Conservation (phyloP, 306 rosid genomes). For the Astragalus membranaceus region DNA sequence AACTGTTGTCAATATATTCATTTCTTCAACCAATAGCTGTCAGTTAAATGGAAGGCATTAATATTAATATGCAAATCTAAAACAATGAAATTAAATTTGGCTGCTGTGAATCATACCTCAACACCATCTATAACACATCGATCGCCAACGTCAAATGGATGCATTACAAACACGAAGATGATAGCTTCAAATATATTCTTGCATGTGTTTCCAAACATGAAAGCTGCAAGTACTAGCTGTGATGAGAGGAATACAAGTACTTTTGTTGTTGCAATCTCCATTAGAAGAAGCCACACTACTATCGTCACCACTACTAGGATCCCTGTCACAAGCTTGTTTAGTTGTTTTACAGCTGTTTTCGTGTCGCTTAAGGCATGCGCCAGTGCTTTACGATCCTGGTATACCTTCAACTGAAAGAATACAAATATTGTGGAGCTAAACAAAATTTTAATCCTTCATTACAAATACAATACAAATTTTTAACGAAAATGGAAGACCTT, state of each 20-base stretch:
- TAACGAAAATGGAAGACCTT: slow-evolving; percentile 22
- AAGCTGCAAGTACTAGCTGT: slow-evolving; percentile 64
- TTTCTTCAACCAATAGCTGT: slow-evolving; percentile 91
- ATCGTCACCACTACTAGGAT: slow-evolving; percentile 41
- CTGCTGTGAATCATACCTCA: slow-evolving; percentile 45
- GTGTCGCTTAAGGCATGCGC: slow-evolving; percentile 84
- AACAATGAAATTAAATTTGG: background rate
- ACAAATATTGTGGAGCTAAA: slow-evolving; percentile 10
- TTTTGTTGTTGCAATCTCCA: slow-evolving; percentile 88
- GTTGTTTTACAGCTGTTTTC: slow-evolving; percentile 82
- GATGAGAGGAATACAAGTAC: slow-evolving; percentile 72
- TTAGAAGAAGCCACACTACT: slow-evolving; percentile 72
- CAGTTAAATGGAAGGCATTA: background rate
- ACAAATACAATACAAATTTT: background rate
- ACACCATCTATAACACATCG: slow-evolving; percentile 80
- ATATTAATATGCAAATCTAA: slow-evolving; percentile 9
- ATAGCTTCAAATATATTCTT: slow-evolving; percentile 80
- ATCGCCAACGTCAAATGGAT: slow-evolving; percentile 95
- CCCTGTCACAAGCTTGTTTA: slow-evolving; percentile 62
- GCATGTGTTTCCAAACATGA: slow-evolving; percentile 94
- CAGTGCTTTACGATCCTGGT: slow-evolving; percentile 72
- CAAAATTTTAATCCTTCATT: background rate
- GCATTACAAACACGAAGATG: slow-evolving; percentile 89
- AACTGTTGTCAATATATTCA: slow-evolving; percentile 84
- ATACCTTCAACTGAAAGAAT: slow-evolving; percentile 69